phyloP scores from a whole-genome alignment of 1,284 basidiomycete genomes.

The Naganishia sp. region DNA sequence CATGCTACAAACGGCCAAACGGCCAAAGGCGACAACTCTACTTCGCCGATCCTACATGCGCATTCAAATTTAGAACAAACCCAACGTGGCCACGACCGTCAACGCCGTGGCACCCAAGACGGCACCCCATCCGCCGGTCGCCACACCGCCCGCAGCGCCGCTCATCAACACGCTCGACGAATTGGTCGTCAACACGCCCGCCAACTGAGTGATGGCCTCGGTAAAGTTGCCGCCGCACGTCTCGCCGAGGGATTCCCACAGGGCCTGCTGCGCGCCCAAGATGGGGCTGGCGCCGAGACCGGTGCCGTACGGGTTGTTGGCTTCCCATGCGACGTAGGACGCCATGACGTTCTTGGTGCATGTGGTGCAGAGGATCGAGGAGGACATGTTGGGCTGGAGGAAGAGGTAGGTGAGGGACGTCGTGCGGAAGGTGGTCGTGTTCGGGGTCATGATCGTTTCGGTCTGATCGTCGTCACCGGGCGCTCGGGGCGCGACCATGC shows the following conservation, averaged over 20 bases:
- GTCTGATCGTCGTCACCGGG: constrained; percentile 42
- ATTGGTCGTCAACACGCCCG: constrained; percentile 41
- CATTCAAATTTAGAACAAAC: constrained; percentile 15
- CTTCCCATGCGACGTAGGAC: constrained; percentile 74
- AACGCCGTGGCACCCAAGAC: constrained; percentile 10
- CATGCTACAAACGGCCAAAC: too few species aligned
- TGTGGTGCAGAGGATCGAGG: constrained; percentile 67
- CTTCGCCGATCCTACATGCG: not conserved
- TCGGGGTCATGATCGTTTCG: constrained; percentile 59
- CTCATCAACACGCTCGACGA: constrained; percentile 17
- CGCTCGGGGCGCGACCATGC: constrained; percentile 40
- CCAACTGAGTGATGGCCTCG: constrained; percentile 47
- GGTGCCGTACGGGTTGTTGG: constrained; percentile 67
- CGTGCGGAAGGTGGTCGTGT: constrained; percentile 64
- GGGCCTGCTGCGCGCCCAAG: constrained; percentile 64
- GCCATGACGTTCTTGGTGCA: constrained; percentile 76
- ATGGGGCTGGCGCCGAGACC: constrained; percentile 68
- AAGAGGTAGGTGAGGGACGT: constrained; percentile 78
- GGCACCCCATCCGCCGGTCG: constrained; percentile 17
- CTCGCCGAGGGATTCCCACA: constrained; percentile 65
- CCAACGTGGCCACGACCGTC: constrained; percentile 9
- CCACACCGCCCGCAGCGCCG: constrained; percentile 8
- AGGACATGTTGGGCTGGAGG: constrained; percentile 61
- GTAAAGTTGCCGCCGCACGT: constrained; percentile 55
- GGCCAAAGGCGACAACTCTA: too few species aligned